Base-by-base conservation (phyloP, 805 yeast genomes). In the Saccharomycopsis fibuligera region DNA sequence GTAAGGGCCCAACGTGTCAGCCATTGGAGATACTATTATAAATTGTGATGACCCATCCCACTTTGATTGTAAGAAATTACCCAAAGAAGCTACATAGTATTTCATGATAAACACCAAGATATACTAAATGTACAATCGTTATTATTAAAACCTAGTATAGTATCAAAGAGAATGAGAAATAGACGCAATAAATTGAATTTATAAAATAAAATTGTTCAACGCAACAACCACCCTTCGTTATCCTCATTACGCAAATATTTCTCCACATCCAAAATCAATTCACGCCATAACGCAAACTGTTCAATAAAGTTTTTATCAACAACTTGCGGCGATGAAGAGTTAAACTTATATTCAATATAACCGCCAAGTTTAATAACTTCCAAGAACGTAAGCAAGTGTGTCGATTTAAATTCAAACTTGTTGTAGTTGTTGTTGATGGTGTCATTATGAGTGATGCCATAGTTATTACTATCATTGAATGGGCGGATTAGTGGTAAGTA, bases 401-500 rank as follows among this genome's bases (percentile, higher is more conserved):
- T 19, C 12, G 49, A 45, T 17, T 29, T 40, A 35, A 45, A 35
- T 9, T 39, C 49, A 30, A 39, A 29, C 43, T 44, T 37, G 38
- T 43, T 49, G 23, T 38, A 48, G 30, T 45, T 44, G 39, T 53
- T 53, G 19, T 45, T 50, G 4, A 53, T 40, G 14, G n/a, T 29
- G 5, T 47, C 46, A 21, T 19, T 25, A 41, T 50, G 22, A 29
- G 50, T 47, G 21, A 50, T 51, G 10, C 51, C 54, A 44, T 53
- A 53, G 29, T 53, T 51, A 44, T 48, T 48, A 19, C 33, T 4
- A 33, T 48, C 48, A 36, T 60, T 57, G 44, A 62, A 62, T 12
- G 67, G 67, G 33, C 60, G 60, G 33, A 63, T 47, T 19, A 58
- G 35, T 25, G 62, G 58, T 24, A 63, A 35, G 22, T 55, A 56